phyloP scores from a whole-genome alignment of 1,139 yeast genomes.

The Saccharomyces hybrid region DNA sequence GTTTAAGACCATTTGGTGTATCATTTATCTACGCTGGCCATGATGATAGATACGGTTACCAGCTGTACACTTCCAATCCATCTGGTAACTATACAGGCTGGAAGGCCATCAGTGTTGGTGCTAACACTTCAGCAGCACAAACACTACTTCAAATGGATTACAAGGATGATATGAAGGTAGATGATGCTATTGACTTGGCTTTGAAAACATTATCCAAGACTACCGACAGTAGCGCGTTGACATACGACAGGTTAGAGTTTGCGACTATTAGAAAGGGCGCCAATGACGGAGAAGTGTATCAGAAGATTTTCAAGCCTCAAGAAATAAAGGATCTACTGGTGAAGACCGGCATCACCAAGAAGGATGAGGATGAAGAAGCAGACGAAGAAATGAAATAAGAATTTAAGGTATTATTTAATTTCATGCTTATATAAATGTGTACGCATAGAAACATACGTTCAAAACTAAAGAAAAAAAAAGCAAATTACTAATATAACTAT shows the following conservation, averaged over 20 bases:
- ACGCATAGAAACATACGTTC: background rate
- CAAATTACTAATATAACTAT: background rate
- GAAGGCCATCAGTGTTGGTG: slow-evolving; percentile 97
- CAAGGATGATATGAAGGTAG: slow-evolving; percentile 68
- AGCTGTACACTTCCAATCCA: slow-evolving; percentile 90
- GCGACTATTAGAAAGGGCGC: slow-evolving; percentile 58
- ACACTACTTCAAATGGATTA: slow-evolving; percentile 91
- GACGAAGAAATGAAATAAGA: slow-evolving; percentile 14
- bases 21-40: slow-evolving; percentile 93
- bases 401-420: background rate
- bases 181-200: slow-evolving; percentile 82
- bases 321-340: slow-evolving; percentile 71
- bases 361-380: slow-evolving; percentile 41
- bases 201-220: slow-evolving; percentile 89
- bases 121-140: slow-evolving; percentile 93
- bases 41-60: slow-evolving; percentile 85
- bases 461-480: background rate
- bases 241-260: slow-evolving; percentile 83
- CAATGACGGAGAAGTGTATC: slow-evolving; percentile 44
- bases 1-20: slow-evolving; percentile 96
- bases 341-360: slow-evolving; percentile 60
- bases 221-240: slow-evolving; percentile 79
- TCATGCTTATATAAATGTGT: background rate
- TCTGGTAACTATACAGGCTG: slow-evolving; percentile 97
- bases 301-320: slow-evolving; percentile 70